Conservation (phyloP, 148 eudicot genomes). For the Agrostemma githago region DNA sequence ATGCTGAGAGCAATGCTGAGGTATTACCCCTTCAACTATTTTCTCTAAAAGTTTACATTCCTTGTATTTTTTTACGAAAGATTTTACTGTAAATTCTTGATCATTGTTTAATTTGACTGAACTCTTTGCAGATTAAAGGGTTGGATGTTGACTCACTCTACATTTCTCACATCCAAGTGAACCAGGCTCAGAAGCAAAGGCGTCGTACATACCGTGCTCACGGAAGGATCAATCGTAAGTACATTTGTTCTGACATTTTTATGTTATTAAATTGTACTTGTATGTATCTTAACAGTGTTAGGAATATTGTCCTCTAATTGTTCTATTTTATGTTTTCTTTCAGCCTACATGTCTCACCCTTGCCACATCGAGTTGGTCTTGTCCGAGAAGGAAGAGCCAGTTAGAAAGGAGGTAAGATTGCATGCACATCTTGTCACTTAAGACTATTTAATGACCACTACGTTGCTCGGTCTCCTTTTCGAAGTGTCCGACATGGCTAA, state of each 20-base stretch:
- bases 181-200: constrained; percentile 88
- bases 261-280: neutral
- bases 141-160: constrained; percentile 76
- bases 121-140: constrained; percentile 60
- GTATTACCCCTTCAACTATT: constrained; percentile 20
- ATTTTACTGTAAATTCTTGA: too few relatives aligned
- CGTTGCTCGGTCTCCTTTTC: too few relatives aligned
- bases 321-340: neutral
- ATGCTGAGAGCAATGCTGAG: constrained; percentile 93
- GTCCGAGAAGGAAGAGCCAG: constrained; percentile 89
- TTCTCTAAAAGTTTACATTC: neutral
- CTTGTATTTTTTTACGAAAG: neutral
- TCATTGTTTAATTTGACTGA: neutral
- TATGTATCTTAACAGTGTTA: neutral
- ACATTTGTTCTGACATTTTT: neutral
- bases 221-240: constrained; percentile 82
- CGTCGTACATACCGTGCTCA: constrained; percentile 93
- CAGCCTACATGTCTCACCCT: constrained; percentile 94
- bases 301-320: neutral
- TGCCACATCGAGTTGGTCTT: constrained; percentile 84
- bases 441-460: too few relatives aligned
- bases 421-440: too few relatives aligned
- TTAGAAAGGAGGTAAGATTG: constrained; percentile 62
- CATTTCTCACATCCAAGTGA: constrained; percentile 87
- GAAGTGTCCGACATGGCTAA: too few relatives aligned